A percentile compares a stretch with the other conserved stretches of the same genome.
These are phyloP conservation scores for Magnusiomyces tetraspermus DNA, from an alignment of 1,139 yeast species.

Conservation along the genomic window DNA sequence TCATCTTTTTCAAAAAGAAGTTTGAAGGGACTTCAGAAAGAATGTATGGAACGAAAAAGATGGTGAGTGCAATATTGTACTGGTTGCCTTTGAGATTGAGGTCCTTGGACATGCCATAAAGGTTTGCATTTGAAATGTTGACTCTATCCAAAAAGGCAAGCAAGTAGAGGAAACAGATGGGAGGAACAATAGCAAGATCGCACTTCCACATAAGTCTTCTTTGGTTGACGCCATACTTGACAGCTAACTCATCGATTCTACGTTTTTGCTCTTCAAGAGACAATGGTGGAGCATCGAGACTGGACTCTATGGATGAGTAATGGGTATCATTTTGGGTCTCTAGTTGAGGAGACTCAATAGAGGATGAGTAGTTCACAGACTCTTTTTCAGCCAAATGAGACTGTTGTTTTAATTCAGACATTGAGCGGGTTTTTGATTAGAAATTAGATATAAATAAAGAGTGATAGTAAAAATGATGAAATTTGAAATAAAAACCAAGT, in stretches of 20 bases:
- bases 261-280: slow-evolving; percentile 15
- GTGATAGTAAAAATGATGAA: neutral
- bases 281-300: neutral
- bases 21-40: slow-evolving; percentile 61
- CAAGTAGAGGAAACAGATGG: slow-evolving; percentile 58
- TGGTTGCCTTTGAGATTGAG: slow-evolving; percentile 47
- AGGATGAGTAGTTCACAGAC: neutral
- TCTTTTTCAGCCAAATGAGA: neutral
- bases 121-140: slow-evolving; percentile 63
- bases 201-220: slow-evolving; percentile 50
- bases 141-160: slow-evolving; percentile 65
- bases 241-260: slow-evolving; percentile 36
- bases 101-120: slow-evolving; percentile 52
- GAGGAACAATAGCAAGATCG: slow-evolving; percentile 58
- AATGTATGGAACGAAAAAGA: slow-evolving; percentile 65
- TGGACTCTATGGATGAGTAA: neutral
- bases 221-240: slow-evolving; percentile 37
- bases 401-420: neutral
- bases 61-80: slow-evolving; percentile 50
- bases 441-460: too few species aligned
- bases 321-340: neutral
- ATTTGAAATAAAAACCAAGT: too few species aligned
- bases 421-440: neutral
- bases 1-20: slow-evolving; percentile 47
- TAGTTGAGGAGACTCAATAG: neutral